Base-by-base conservation (phyloP, 805 yeast genomes). In the Yarrowia osloensis region DNA sequence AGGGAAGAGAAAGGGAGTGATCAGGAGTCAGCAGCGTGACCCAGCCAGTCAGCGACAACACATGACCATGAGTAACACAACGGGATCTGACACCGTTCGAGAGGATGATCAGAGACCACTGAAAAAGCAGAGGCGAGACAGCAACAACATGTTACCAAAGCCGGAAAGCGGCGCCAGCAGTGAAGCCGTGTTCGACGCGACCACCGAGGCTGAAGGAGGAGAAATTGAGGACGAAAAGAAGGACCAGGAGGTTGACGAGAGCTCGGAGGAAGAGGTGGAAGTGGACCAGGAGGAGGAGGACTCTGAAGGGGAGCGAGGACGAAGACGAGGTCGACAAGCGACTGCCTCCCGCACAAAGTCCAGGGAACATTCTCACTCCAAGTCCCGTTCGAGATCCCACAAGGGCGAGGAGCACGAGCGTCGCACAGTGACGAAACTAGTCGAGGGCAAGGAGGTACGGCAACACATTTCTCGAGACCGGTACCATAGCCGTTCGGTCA, bases 291-390 rank as follows among this genome's bases (percentile, higher is more conserved):
- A n/a, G 3, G 40, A 33, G 15, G 40, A n/a, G 4, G 55, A 31
- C 31, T 22, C 28, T 3, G 59, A 52, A 17, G 31, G 22, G 15
- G 42, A 28, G 0, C 44, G 63, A 28, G 63, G 63, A 7, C 37
- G 63, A 4, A n/a, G n/a, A 6, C 24, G 46, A 7, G 11, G 35
- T 4, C 31, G 46, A 6, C 22, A 31, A 6, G 11, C 46, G 6
- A 9, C 46, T 5, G 6, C 44, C 7, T 17, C 62, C 2, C 22
- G 62, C 3, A 17, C 33, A 11, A 37, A 39, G 46, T 54, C 62
- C 24, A 12, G 62, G 26, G 62, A 54, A 28, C 63, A 40, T 19
- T 57, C 63, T 8, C 49, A 40, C 21, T 57, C 63, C 26, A 57
- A 57, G 6, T 57, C 63, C 7, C 63, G 63, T 3, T 57, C 63